Percentiles rank a stretch among this genome's conserved stretches.
Evolutionary conservation across 2,329 filamentous ascomycete genomes (phyloP).

Genomic region (Cordyceps tenuipes): DNA sequence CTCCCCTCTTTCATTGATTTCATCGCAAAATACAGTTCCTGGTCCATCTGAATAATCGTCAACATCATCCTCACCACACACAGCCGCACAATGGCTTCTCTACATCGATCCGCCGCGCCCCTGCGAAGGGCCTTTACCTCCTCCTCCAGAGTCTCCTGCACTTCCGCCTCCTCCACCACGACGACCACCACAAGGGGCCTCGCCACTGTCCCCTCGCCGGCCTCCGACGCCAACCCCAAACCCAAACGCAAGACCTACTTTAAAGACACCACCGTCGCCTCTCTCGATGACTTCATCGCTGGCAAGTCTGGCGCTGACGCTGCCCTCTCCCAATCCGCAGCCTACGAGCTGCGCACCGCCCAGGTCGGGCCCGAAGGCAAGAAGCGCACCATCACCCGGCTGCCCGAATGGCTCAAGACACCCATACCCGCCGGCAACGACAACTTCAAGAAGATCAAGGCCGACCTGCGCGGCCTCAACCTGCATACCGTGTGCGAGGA

Average conservation of each 20-base stretch:
- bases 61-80: background rate
- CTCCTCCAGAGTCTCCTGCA: slow-evolving; percentile 14
- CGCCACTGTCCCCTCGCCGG: slow-evolving; percentile 36
- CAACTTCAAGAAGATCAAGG: slow-evolving; percentile 93
- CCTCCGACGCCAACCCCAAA: slow-evolving; percentile 20
- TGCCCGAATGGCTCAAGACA: slow-evolving; percentile 94
- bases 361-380: slow-evolving; percentile 56
- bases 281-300: slow-evolving; percentile 51
- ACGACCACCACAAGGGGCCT: slow-evolving; percentile 28
- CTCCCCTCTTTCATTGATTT: background rate
- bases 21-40: background rate
- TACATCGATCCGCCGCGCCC: slow-evolving; percentile 35
- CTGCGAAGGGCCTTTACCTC: slow-evolving; percentile 34
- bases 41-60: background rate
- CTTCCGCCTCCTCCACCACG: slow-evolving; percentile 11
- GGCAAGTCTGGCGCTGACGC: slow-evolving; percentile 21
- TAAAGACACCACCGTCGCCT: slow-evolving; percentile 48
- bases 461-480: slow-evolving; percentile 78
- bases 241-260: slow-evolving; percentile 43
- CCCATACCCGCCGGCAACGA: slow-evolving; percentile 72
- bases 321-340: slow-evolving; percentile 40
- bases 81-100: slow-evolving; percentile 27
- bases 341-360: slow-evolving; percentile 53
- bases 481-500: slow-evolving; percentile 97
- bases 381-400: slow-evolving; percentile 58